A percentile compares a stretch with the other conserved stretches of the same genome.
These are phyloP conservation scores for Trichothecium sympodiale DNA, from an alignment of 2,329 filamentous ascomycete genomes.

Conservation along the genomic window DNA sequence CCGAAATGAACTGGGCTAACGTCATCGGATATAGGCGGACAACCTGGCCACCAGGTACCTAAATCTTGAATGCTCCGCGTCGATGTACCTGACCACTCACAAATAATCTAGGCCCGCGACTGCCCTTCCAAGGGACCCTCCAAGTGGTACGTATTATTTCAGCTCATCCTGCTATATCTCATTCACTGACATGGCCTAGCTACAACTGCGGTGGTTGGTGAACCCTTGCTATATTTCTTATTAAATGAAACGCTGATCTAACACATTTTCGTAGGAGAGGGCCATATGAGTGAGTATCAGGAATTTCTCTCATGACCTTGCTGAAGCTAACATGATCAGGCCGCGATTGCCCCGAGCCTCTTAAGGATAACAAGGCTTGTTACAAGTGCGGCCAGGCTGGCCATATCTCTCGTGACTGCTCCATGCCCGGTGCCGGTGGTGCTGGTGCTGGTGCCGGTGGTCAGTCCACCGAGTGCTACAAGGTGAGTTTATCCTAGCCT, in stretches of 20 bases:
- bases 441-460: conserved; percentile 33
- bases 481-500: conserved; percentile 32
- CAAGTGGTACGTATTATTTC: conserved; percentile 55
- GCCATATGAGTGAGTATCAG: conserved; percentile 61
- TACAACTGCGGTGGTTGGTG: conserved; percentile 71
- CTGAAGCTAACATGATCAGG: conserved; percentile 33
- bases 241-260: conserved; percentile 1
- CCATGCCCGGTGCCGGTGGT: conserved; percentile 36
- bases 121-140: conserved; percentile 76
- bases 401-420: conserved; percentile 87
- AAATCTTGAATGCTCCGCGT: conserved; percentile 15
- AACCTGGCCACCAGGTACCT: conserved; percentile 57
- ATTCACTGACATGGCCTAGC: conserved; percentile 32
- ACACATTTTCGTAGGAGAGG: conserved; percentile 36
- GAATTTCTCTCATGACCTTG: background rate
- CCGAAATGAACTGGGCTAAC: conserved; percentile 11
- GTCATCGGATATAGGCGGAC: conserved; percentile 37
- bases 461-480: conserved; percentile 74
- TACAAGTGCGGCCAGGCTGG: conserved; percentile 73
- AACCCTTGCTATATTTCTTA: background rate
- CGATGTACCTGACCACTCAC: conserved; percentile 9
- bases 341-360: conserved; percentile 82
- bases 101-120: conserved; percentile 55
- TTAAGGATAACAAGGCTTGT: conserved; percentile 75
- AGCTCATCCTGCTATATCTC: background rate